Conservation (phyloP, 768 basidiomycete species). For the Heimioporus sp. region DNA sequence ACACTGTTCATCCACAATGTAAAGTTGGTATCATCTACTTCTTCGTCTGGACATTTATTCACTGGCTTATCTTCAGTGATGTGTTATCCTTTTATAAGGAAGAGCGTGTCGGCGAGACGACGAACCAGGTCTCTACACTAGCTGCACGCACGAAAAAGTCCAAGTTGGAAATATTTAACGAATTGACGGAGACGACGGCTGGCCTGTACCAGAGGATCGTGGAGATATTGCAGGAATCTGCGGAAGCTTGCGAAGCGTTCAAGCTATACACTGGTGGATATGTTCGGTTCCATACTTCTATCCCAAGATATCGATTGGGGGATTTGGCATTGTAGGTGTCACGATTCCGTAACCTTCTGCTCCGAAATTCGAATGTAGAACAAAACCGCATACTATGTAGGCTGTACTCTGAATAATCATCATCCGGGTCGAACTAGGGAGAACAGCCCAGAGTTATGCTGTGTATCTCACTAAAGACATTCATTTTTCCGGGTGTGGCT, state of each 20-base stretch:
- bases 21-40: slow-evolving; percentile 31
- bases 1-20: slow-evolving; percentile 23
- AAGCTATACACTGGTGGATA: slow-evolving; percentile 16
- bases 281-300: slow-evolving; percentile 19
- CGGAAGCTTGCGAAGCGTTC: slow-evolving; percentile 5
- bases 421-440: too few species aligned
- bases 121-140: slow-evolving; percentile 30
- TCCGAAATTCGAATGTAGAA: too few species aligned
- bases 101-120: slow-evolving; percentile 30
- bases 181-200: slow-evolving; percentile 20
- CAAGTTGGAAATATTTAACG: slow-evolving; percentile 23
- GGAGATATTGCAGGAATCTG: slow-evolving; percentile 15
- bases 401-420: too few species aligned
- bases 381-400: too few species aligned
- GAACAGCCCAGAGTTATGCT: too few species aligned
- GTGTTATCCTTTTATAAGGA: slow-evolving; percentile 38
- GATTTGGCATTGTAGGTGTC: slow-evolving; percentile 8
- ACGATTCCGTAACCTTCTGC: too few species aligned
- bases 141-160: slow-evolving; percentile 20
- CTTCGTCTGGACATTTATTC: too few species aligned
- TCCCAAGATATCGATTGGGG: slow-evolving; percentile 19
- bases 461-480: too few species aligned
- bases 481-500: too few species aligned
- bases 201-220: slow-evolving; percentile 20
- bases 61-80: slow-evolving; percentile 21